Evolutionary conservation across 139 green algal genomes (phyloP), one percentile per base, ranked within the genome.

Genomic region (Chlamydomonas eustigma): DNA sequence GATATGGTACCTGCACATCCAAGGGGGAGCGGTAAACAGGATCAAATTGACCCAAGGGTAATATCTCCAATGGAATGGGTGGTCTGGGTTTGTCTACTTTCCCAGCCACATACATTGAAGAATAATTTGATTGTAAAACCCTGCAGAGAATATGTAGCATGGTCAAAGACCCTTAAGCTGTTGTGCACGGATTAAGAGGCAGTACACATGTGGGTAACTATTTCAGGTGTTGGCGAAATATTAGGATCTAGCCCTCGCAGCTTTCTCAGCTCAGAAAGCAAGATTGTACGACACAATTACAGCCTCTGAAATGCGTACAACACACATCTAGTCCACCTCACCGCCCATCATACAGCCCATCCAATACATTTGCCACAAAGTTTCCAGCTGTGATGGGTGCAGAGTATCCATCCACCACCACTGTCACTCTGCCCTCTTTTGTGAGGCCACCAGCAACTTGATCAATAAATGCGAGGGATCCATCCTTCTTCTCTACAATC

Each of bases 381-480:
- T 91, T 91, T 50, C 91, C 93, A 2, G 90, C 90, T 30, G 85
- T 92, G 51, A 97, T 58, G 18, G 92, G 92, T 8, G 88, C 91
- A 3, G 81, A 90, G 84, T 94, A 97, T 22, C 93, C 92, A 69
- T 97, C 92, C 63, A 97, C 50, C 32, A 78, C 86, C 1, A 94
- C 32, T 51, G 85, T 64, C 4, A 92, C 38, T 18, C 2, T 58
- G 2, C 33, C 74, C 2, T n/a, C 63, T 22, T 33, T 69, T 24
- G 68, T 79, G 24, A 85, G 68, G 22, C 81, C 36, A 37, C 91
- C 38, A 70, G 67, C 32, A 4, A 70, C 51, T 0, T 50, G n/a
- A 78, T 89, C 78, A 24, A 85, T 50, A 38, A 90, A 90, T 2
- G 75, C 71, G 28, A 82, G 44, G 1, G 74, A 51, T 25, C 73